phyloP scores from a whole-genome alignment of 495 filamentous ascomycete genomes.

The Rostrohypoxylon terebratum region DNA sequence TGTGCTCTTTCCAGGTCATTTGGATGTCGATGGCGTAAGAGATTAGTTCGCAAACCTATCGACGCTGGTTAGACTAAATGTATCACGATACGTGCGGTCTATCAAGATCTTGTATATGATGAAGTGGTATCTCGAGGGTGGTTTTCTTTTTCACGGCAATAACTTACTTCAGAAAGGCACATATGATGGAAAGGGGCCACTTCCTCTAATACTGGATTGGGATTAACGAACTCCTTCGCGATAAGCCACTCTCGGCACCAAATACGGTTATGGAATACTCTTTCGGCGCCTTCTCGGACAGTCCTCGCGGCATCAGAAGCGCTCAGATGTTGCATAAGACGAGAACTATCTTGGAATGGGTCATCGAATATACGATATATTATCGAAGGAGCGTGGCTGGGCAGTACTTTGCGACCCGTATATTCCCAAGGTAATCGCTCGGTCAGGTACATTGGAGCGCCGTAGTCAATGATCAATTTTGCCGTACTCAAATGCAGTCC shows the following conservation, averaged over 20 bases:
- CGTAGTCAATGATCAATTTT: slow-evolving; percentile 14
- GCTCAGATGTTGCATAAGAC: not conserved
- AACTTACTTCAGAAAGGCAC: not conserved
- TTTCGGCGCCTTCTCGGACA: not conserved
- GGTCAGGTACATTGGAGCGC: not conserved
- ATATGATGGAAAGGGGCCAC: not conserved
- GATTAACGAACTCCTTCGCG: not conserved
- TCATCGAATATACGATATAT: not conserved
- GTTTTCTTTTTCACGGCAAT: no score
- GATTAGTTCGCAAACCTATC: slow-evolving; percentile 5
- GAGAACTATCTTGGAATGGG: not conserved
- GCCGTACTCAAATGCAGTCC: slow-evolving; percentile 16
- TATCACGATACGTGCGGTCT: no score
- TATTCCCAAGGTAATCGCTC: not conserved
- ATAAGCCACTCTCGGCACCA: slow-evolving; percentile 1
- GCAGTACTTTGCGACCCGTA: not conserved
- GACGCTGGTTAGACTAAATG: not conserved
- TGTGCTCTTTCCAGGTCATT: not conserved
- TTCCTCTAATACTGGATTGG: not conserved
- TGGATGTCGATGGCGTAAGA: slow-evolving; percentile 19
- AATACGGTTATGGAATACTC: not conserved
- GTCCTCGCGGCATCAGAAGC: not conserved
- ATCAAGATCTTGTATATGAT: no score
- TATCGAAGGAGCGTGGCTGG: not conserved
- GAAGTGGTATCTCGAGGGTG: no score